Percentiles rank a stretch among this genome's conserved stretches.
These are phyloP conservation scores for Metschnikowia proteae DNA, from an alignment of 805 yeast species.

Conservation along the genomic window DNA sequence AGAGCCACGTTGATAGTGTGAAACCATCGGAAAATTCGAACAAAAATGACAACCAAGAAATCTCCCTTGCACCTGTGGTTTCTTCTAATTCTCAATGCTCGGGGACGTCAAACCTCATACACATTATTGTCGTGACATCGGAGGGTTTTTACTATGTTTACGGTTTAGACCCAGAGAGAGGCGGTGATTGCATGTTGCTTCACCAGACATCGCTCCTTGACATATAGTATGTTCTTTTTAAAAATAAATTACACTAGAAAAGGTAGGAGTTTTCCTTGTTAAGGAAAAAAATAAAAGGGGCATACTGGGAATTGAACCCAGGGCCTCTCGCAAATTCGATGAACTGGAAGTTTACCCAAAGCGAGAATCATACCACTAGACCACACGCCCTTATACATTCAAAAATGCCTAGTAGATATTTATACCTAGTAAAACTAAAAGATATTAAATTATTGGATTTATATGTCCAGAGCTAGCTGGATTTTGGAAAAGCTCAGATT, in stretches of 20 bases:
- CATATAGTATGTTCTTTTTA: not conserved
- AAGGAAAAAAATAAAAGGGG: constrained; percentile 7
- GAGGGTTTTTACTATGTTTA: constrained; percentile 81
- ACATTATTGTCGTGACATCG: constrained; percentile 70
- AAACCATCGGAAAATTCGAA: constrained; percentile 23
- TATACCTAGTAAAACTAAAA: too few species aligned
- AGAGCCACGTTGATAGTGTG: constrained; percentile 29
- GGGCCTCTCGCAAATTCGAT: constrained; percentile 16
- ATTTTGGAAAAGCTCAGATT: too few species aligned
- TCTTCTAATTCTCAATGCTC: constrained; percentile 5
- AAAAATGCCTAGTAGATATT: too few species aligned
- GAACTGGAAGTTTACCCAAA: constrained; percentile 9
- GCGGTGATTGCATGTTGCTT: constrained; percentile 85
- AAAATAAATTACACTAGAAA: too few species aligned
- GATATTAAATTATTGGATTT: too few species aligned
- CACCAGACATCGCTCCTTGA: constrained; percentile 61
- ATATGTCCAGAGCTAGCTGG: too few species aligned
- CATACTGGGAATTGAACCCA: constrained; percentile 20
- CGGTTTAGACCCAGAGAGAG: constrained; percentile 77
- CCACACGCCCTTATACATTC: constrained; percentile 18
- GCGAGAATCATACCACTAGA: constrained; percentile 23
- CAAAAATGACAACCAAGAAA: constrained; percentile 14
- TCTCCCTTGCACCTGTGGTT: not conserved
- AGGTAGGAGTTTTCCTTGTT: too few species aligned
- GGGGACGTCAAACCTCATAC: constrained; percentile 31